Evolutionary conservation across 2,329 filamentous ascomycete genomes (phyloP), one percentile per base, ranked within the genome.

Genomic region (Acrocalymma vagum): DNA sequence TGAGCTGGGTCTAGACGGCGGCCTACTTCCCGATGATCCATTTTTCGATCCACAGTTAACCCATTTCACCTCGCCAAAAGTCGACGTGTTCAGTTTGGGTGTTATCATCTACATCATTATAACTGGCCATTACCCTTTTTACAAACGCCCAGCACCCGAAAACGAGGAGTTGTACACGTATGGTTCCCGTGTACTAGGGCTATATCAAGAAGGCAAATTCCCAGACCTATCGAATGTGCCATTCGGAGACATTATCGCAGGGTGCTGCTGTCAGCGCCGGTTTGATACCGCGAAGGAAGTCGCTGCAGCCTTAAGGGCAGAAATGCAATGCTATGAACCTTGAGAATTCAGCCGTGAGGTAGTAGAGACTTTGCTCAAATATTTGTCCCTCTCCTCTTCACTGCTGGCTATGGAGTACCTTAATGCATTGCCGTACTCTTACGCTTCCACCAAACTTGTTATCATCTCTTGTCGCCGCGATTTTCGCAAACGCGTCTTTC

Each of bases 201-300:
- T 35, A 16, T 51, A 42, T 17, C n/a, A 35, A 9, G 20, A 45
- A 38, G 36, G 40, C 6, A 10, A 36, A 14, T 51, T 51, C 34
- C 44, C 36, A 22, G 25, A 48, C 17, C 26, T 48, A 17, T 30
- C 31, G 26, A 28, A 25, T 30, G 37, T 51, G 24, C 30, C 24
- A n/a, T 45, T 44, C 33, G 40, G 30, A 36, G 26, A 26, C 7
- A 25, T 51, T n/a, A 51, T 51, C 20, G 28, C 31, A 23, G 45
- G 48, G 26, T 48, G 45, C 45, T 52, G 41, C 23, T 35, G 28
- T 29, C 30, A 48, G 32, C 40, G 37, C n/a, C 29, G 38, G 18
- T 51, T 48, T 15, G 33, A 40, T 9, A 51, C 35, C 14, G 44
- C 36, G 15, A 29, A 42, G 13, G 40, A 48, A 18, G 48, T 51